Conservation (phyloP, 75 land plant genomes). For the Cunninghamia lanceolata region DNA sequence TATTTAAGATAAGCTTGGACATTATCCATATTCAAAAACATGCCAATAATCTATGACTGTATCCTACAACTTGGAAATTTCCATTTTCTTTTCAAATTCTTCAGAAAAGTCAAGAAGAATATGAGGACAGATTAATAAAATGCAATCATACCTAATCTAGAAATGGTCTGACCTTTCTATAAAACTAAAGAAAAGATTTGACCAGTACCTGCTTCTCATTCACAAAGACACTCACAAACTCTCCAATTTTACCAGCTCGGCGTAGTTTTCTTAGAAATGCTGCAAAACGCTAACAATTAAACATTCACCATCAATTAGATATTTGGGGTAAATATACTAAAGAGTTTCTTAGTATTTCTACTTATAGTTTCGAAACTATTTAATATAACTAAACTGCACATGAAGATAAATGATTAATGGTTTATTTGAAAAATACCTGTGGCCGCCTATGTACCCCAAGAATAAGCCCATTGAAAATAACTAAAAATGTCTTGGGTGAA, state of each 20-base stretch:
- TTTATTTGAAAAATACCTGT: conserved; percentile 38
- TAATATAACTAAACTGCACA: not conserved
- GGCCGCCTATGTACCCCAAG: conserved; percentile 93
- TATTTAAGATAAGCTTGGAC: not conserved
- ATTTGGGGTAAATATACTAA: not conserved
- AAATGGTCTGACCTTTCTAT: not conserved
- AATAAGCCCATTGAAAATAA: conserved; percentile 91
- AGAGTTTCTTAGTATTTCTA: not conserved
- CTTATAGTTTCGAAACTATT: not conserved
- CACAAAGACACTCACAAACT: conserved; percentile 89
- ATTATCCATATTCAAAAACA: not conserved
- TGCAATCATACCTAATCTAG: not conserved
- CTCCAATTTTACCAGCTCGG: conserved; percentile 88
- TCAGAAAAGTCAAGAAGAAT: not conserved
- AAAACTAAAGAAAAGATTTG: not conserved
- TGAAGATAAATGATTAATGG: not conserved
- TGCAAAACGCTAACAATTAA: conserved; percentile 67
- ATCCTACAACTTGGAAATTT: not conserved
- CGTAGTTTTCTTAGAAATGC: conserved; percentile 64
- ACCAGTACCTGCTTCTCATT: conserved; percentile 80
- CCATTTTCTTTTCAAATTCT: not conserved
- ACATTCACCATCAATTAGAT: conserved; percentile 7
- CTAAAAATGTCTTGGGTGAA: conserved; percentile 63
- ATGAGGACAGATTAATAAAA: not conserved
- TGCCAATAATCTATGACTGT: not conserved